Evolutionary conservation across 345 rosid genomes (phyloP), one percentile per base, ranked within the genome.

Genomic region (Aegle marmelos): DNA sequence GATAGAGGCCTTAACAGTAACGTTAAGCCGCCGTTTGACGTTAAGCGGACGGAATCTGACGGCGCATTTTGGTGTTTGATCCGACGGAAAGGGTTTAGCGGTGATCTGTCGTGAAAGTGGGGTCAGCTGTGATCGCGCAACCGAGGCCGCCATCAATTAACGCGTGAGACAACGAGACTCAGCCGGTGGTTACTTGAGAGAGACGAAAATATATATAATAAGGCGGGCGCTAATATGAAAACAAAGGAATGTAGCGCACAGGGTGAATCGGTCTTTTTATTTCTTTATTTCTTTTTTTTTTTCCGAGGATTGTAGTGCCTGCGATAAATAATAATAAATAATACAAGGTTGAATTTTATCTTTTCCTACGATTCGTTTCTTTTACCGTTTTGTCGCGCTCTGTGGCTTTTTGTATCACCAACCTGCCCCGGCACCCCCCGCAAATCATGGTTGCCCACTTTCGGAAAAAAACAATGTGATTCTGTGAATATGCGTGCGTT

Each of bases 101-200:
- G 81, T 56, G 77, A 82, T 67, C 68, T 82, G 88, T 9, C 79
- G 80, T 53, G 76, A 70, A 30, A 75, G 50, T 9, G 79, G 79
- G 67, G 79, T 56, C 21, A 76, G 59, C 37, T 83, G 84, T 16
- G 84, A 84, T 73, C 89, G 86, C 9, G 79, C 64, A 21, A 86
- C 30, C 33, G 83, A 82, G 68, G 88, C 80, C 56, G 89, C 90
- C 94, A 87, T 90, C 45, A 69, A 56, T 53, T 33, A 7, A 71
- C 70, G 82, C 61, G 60, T 25, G 3, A 41, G 50, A 61, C n/a
- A 41, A 24, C 28, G 10, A 45, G 50, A 45, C 50, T 10, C 17
- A 11, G 50, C 50, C 50, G 3, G 4, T 0, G 1, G 53, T 22
- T 31, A 3, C 4, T 25, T 1, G 34, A 24, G 62, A 24, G 62